Evolutionary conservation across 768 basidiomycete species (phyloP), one percentile per base, ranked within the genome.

Genomic region (Russula virescens): DNA sequence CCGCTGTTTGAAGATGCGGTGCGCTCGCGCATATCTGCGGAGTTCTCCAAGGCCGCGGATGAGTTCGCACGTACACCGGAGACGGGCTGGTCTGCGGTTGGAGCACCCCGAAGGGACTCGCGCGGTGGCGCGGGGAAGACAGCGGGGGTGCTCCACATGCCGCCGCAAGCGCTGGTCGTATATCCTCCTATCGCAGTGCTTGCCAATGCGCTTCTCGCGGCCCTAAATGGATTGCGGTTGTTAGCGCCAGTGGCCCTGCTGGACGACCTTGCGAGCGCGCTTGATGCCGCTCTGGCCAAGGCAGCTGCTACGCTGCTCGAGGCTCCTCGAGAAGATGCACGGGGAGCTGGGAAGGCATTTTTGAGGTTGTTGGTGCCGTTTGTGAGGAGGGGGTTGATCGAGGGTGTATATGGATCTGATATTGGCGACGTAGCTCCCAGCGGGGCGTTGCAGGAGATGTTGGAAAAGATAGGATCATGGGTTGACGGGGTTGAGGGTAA

Each of bases 211-310:
- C 74, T 93, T 25, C 77, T 94, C 4, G 79, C 82, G 6, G 79
- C 87, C 1, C 75, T 98, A 48, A 98, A 98, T 72, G 80, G 85
- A 2, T 76, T 98, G 23, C 87, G 95, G 3, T 78, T 93, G 13
- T 82, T 96, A 14, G 89, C 89, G 3, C 92, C 93, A 2, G 75
- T 82, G 14, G 77, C 77, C 13, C 78, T 88, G n/a, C 69, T 85
- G 50, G 67, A 69, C 0, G 77, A 80, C n/a, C 74, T 91, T 11
- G 69, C 77, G 1, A 67, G 68, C 0, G 73, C 77, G n/a, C 74
- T 91, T 25, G 85, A 88, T 53, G 71, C 69, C 3, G 75, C 80
- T 8, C 75, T 93, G 19, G 77, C 75, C 1, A 72, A 71, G 38
- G 74, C 77, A 5, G 83, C 82, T 6, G 69, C 74, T 11, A 73